Percentiles rank a stretch among this genome's conserved stretches.
phyloP scores from a whole-genome alignment of 768 basidiomycete genomes.

The Lentinula raphanica region DNA sequence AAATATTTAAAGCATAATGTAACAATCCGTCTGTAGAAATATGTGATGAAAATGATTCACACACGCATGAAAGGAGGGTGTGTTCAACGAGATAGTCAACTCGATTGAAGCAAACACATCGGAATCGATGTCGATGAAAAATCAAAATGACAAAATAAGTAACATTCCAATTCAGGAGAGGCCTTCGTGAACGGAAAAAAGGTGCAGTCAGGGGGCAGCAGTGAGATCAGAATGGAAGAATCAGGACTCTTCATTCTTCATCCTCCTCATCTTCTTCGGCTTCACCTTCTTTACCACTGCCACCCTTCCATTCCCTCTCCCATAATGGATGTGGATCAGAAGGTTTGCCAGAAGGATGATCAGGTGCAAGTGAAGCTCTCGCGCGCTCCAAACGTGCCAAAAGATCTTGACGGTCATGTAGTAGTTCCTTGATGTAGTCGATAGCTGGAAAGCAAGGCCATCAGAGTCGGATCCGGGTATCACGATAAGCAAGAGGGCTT shows the following conservation, averaged over 20 bases:
- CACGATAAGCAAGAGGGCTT: conserved; percentile 25
- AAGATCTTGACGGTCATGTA: conserved; percentile 54
- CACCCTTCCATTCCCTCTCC: conserved; percentile 85
- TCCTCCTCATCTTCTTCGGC: conserved; percentile 44
- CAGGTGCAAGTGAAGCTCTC: conserved; percentile 47
- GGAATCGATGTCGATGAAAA: no score
- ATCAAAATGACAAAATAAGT: no score
- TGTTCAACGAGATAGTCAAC: no score
- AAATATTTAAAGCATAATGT: conserved; percentile 4
- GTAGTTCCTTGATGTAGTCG: conserved; percentile 70
- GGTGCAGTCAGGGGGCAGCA: no score
- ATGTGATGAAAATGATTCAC: conserved; percentile 1
- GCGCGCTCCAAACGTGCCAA: conserved; percentile 57
- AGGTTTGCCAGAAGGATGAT: conserved; percentile 52
- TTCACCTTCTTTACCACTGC: conserved; percentile 44
- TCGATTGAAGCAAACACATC: no score
- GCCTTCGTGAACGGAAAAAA: no score
- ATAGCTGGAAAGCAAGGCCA: conserved; percentile 53
- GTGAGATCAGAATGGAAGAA: no score
- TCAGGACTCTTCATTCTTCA: conserved; percentile 4
- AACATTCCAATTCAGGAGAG: no score
- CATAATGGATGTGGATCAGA: conserved; percentile 44
- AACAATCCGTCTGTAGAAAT: background rate
- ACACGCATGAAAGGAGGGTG: background rate
- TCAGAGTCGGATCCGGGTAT: background rate